Conservation (phyloP, 805 yeast species). For the Pichia exigua region DNA sequence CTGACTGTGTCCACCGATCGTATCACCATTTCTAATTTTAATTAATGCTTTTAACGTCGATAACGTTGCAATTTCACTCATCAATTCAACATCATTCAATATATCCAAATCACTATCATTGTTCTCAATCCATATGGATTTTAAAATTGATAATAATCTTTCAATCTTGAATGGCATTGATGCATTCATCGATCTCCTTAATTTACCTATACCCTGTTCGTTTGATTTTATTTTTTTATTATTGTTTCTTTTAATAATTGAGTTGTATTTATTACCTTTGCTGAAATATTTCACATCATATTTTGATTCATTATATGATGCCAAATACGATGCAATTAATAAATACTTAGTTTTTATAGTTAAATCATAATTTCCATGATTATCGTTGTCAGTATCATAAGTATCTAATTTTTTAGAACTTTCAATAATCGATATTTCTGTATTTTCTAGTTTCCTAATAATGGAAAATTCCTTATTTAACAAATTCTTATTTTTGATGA, state of each 20-base stretch:
- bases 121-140: constrained; percentile 48
- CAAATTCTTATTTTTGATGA: constrained; percentile 18
- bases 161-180: constrained; percentile 73
- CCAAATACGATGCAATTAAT: constrained; percentile 75
- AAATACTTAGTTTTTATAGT: constrained; percentile 59
- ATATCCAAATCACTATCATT: constrained; percentile 31
- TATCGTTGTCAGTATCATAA: constrained; percentile 3
- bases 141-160: constrained; percentile 69
- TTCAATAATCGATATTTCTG: constrained; percentile 8
- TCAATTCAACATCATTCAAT: constrained; percentile 28
- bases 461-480: constrained; percentile 21
- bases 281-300: constrained; percentile 68
- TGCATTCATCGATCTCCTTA: constrained; percentile 56
- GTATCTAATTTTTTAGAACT: neutral
- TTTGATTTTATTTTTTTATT: constrained; percentile 13
- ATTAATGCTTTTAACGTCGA: constrained; percentile 27
- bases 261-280: constrained; percentile 42
- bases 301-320: constrained; percentile 66
- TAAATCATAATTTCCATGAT: constrained; percentile 33
- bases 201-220: constrained; percentile 34
- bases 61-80: constrained; percentile 32
- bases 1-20: constrained; percentile 58
- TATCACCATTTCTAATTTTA: constrained; percentile 25
- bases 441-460: constrained; percentile 15
- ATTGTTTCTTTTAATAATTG: constrained; percentile 31